Evolutionary conservation across 2,329 filamentous ascomycete genomes (phyloP).

Genomic region (Verticillium zaregamsianum): DNA sequence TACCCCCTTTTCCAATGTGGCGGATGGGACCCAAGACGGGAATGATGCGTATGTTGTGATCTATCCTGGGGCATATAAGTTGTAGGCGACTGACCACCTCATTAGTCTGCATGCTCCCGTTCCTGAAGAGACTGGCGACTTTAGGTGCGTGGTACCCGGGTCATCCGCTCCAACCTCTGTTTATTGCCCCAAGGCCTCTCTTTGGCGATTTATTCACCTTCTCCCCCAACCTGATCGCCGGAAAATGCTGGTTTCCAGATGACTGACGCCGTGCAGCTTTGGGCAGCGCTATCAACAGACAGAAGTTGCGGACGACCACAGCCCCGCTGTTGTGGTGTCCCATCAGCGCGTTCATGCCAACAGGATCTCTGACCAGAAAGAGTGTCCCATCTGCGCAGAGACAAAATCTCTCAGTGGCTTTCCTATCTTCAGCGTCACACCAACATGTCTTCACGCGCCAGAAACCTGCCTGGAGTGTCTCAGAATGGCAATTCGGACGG

Average conservation of each 20-base stretch:
- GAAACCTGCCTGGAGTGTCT: constrained; percentile 30
- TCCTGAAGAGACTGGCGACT: neutral
- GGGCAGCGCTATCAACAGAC: constrained; percentile 29
- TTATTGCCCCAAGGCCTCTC: too few relatives aligned
- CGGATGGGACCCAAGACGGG: neutral
- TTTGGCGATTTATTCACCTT: neutral
- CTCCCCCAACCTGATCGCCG: too few relatives aligned
- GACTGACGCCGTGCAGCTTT: constrained; percentile 17
- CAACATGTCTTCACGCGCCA: constrained; percentile 19
- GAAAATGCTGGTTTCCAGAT: too few relatives aligned
- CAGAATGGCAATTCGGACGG: constrained; percentile 26
- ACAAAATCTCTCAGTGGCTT: constrained; percentile 23
- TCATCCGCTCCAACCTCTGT: too few relatives aligned
- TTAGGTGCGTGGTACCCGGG: neutral
- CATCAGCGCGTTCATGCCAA: constrained; percentile 21
- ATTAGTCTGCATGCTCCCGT: neutral
- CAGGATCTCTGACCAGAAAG: constrained; percentile 16
- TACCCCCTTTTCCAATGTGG: constrained; percentile 2
- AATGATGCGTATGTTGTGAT: neutral
- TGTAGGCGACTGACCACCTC: neutral
- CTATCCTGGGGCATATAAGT: neutral
- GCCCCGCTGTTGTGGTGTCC: constrained; percentile 23
- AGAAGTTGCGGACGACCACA: constrained; percentile 7
- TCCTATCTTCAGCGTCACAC: constrained; percentile 22
- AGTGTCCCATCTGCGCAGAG: constrained; percentile 33